Base-by-base conservation (phyloP, 257 asterid genomes). In the Lycium ferocissimum region DNA sequence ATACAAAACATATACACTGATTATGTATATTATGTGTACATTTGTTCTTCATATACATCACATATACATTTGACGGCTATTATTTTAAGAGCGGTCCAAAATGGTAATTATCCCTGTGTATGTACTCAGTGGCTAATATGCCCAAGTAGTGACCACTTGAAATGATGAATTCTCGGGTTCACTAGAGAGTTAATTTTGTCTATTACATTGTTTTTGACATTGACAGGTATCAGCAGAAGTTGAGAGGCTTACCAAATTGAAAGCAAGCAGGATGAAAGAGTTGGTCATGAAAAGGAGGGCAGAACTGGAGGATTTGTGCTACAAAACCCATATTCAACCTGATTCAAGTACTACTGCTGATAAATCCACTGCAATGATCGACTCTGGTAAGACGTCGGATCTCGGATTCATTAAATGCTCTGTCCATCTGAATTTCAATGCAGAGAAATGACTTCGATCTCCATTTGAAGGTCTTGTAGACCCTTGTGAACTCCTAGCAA, bases 251-350 rank as follows among this genome's bases (percentile, higher is more conserved):
- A 89, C 91, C 33, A 93, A 92, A 83, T 88, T 94, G 88, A 96
- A 96, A 88, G 93, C 98, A 65, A 93, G 97, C 87, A 93, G 98
- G 93, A 86, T 96, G 97, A 96, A 96, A 88, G 99, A 96, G 86
- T 92, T 96, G 82, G 96, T 96, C 58, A 89, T 89, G 93, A 96
- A 94, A 88, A 95, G 87, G 91, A 91, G 98, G 86, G 91, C 91
- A 26, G 99, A 96, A 86, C 86, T 96, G 73, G 99, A 96, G 85
- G 97, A 96, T 85, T 84, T 95, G 81, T 95, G 99, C 89, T 84
- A 82, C 82, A 91, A 88, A 89, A 84, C 87, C 67, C 98, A 96
- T 88, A 94, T 96, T 83, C 92, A 91, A 85, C 95, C 98, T 43
- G 99, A 96, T 91, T 85, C 93, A 82, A 96, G 92, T 92, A 94